Conservation (phyloP, 2,329 filamentous ascomycete species). For the Fusarium gaditjirri region DNA sequence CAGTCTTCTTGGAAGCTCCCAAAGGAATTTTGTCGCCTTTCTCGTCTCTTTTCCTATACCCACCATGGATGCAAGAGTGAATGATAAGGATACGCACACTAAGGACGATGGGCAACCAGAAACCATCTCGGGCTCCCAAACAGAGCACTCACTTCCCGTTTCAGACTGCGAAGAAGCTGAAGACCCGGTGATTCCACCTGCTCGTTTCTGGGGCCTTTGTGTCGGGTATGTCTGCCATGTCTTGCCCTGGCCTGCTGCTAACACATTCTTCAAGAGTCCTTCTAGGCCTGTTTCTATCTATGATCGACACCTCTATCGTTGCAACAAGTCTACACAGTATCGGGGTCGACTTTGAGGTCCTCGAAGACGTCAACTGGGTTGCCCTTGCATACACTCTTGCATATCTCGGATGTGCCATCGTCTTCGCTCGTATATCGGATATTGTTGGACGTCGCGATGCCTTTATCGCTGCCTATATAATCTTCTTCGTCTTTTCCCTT, state of each 20-base stretch:
- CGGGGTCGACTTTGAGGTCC: slow-evolving; percentile 59
- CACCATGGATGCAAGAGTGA: background rate
- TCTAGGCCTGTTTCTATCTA: slow-evolving; percentile 65
- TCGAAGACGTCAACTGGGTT: slow-evolving; percentile 63
- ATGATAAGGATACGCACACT: background rate
- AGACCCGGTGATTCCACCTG: slow-evolving; percentile 39
- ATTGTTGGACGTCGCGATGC: slow-evolving; percentile 64
- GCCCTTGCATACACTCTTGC: slow-evolving; percentile 66
- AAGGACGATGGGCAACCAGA: background rate
- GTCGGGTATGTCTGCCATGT: slow-evolving; percentile 44
- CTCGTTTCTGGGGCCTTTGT: slow-evolving; percentile 50
- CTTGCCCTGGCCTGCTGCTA: background rate
- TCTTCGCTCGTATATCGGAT: slow-evolving; percentile 66
- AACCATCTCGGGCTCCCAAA: background rate
- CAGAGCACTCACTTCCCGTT: background rate
- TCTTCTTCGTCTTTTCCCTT: slow-evolving; percentile 68
- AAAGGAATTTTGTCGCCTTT: background rate
- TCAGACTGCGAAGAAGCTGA: slow-evolving; percentile 3
- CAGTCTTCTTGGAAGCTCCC: background rate
- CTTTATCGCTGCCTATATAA: slow-evolving; percentile 60
- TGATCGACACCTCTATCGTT: slow-evolving; percentile 70
- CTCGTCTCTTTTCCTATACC: background rate
- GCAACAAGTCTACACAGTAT: slow-evolving; percentile 68
- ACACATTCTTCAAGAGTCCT: slow-evolving; percentile 52
- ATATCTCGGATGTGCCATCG: slow-evolving; percentile 66